These are phyloP conservation scores for Populus alba DNA, from an alignment of 345 rosid genomes.

Conservation along the genomic window DNA sequence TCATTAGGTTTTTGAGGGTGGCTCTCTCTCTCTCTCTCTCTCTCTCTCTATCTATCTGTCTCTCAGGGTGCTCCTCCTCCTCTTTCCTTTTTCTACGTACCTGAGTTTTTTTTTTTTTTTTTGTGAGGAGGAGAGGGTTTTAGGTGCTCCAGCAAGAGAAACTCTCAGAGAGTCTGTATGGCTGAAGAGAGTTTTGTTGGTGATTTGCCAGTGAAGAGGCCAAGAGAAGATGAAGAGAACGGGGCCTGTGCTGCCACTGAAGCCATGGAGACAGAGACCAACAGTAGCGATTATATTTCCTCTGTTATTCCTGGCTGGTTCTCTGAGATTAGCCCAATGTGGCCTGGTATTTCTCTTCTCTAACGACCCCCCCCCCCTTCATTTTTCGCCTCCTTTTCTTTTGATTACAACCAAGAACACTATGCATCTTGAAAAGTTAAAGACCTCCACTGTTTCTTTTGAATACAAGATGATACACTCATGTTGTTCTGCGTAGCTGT, in stretches of 20 bases:
- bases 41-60: neutral
- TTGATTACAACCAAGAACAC: neutral
- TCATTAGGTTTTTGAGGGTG: neutral
- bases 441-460: neutral
- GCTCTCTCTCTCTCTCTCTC: neutral
- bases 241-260: constrained; percentile 34
- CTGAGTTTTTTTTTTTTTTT: neutral
- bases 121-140: neutral
- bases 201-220: constrained; percentile 54
- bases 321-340: constrained; percentile 83
- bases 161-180: constrained; percentile 6
- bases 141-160: neutral
- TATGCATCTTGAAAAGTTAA: neutral
- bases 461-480: neutral
- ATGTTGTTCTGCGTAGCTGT: neutral
- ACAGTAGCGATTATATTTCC: constrained; percentile 39
- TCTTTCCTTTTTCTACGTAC: neutral
- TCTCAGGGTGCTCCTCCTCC: neutral
- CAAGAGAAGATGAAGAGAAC: constrained; percentile 53
- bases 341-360: constrained; percentile 60
- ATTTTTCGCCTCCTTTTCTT: neutral
- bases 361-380: neutral
- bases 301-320: constrained; percentile 81
- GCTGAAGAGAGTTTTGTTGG: constrained; percentile 19
- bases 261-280: constrained; percentile 41